Conservation (phyloP, 2,329 filamentous ascomycete genomes). For the Claviceps humidiphila region DNA sequence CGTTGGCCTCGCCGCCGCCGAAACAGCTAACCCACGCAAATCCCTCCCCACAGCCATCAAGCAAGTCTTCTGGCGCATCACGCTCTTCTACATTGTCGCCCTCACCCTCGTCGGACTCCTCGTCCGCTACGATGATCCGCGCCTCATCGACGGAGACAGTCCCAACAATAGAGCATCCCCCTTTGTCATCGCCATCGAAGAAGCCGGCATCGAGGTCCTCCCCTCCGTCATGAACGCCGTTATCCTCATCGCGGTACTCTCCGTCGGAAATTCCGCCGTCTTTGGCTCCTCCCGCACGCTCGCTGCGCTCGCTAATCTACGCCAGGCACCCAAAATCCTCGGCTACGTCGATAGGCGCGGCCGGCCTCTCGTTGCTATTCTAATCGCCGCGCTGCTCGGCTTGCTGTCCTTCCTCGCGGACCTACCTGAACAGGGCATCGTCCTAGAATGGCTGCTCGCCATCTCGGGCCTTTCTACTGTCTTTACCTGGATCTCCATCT, state of each 20-base stretch:
- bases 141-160: slow-evolving; percentile 45
- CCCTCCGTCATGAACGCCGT: slow-evolving; percentile 91
- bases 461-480: slow-evolving; percentile 60
- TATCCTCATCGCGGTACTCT: slow-evolving; percentile 80
- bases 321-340: slow-evolving; percentile 64
- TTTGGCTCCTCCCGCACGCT: slow-evolving; percentile 87
- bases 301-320: slow-evolving; percentile 77
- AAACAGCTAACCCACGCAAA: slow-evolving; percentile 67
- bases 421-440: slow-evolving; percentile 40
- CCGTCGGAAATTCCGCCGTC: slow-evolving; percentile 82
- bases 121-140: slow-evolving; percentile 56
- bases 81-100: slow-evolving; percentile 77
- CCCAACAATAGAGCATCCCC: slow-evolving; percentile 66
- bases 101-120: slow-evolving; percentile 70
- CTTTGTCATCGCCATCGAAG: slow-evolving; percentile 84
- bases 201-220: slow-evolving; percentile 67
- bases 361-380: slow-evolving; percentile 63
- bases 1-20: slow-evolving; percentile 63
- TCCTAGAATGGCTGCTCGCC: slow-evolving; percentile 70
- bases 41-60: slow-evolving; percentile 78
- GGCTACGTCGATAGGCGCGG: slow-evolving; percentile 74
- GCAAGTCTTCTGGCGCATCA: slow-evolving; percentile 91
- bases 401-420: slow-evolving; percentile 64
- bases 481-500: slow-evolving; percentile 77
- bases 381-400: slow-evolving; percentile 52